phyloP scores from a whole-genome alignment of 2,329 filamentous ascomycete species.

The Aureobasidium subglaciale region DNA sequence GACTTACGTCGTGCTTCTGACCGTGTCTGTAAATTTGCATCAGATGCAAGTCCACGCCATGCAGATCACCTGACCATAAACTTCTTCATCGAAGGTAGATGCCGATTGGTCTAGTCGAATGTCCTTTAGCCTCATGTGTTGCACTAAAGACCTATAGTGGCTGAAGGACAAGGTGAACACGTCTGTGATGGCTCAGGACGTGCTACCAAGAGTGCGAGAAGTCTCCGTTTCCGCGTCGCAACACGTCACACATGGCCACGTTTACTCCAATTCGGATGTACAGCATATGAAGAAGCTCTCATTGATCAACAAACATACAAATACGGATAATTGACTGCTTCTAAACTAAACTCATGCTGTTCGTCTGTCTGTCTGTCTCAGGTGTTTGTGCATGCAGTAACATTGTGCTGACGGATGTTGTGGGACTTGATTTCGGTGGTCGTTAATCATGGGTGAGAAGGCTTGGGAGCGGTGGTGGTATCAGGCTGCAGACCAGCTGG shows the following conservation, averaged over 20 bases:
- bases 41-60: neutral
- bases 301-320: conserved; percentile 1
- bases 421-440: neutral
- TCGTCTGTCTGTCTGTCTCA: neutral
- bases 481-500: neutral
- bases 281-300: neutral
- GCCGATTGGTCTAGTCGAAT: neutral
- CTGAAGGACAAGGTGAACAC: too few species aligned
- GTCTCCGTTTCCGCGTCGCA: neutral
- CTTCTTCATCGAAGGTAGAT: neutral
- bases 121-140: too few species aligned
- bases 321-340: conserved; percentile 7
- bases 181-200: neutral
- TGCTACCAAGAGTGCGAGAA: neutral
- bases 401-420: neutral
- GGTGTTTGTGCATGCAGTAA: conserved; percentile 6
- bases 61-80: neutral
- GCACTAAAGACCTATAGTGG: too few species aligned
- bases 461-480: conserved; percentile 7
- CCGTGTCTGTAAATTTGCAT: neutral
- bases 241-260: neutral
- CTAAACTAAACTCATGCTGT: conserved; percentile 2
- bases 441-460: conserved; percentile 10
- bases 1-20: neutral
- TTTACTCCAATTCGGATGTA: neutral